Percentiles rank a stretch among this genome's conserved stretches.
These are phyloP conservation scores for Chlorella sorokiniana DNA, from an alignment of 139 green algal genomes.

Conservation along the genomic window DNA sequence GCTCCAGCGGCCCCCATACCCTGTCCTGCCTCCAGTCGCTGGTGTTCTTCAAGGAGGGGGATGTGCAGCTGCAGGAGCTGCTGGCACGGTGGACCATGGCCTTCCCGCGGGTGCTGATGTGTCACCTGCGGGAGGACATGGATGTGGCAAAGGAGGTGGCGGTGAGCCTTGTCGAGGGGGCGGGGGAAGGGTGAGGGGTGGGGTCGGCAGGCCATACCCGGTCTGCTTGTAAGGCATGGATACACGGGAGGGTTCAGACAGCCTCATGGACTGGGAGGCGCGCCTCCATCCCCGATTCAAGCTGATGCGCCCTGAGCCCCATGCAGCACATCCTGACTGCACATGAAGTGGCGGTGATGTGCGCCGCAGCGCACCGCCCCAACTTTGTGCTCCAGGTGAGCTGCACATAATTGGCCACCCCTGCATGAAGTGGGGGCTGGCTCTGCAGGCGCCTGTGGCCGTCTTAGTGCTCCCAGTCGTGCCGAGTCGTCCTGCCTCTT, in stretches of 20 bases:
- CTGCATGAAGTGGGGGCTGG: too few relatives aligned
- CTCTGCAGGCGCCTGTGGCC: too few relatives aligned
- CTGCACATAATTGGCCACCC: too few relatives aligned
- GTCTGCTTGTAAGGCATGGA: neutral
- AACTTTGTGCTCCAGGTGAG: conserved; percentile 44
- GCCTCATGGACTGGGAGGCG: neutral
- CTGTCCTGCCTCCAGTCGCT: neutral
- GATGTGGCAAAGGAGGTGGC: conserved; percentile 9
- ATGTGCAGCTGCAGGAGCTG: conserved; percentile 38
- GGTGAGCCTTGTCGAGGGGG: conserved; percentile 6
- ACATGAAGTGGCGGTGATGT: conserved; percentile 33
- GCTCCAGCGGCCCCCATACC: neutral
- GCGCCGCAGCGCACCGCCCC: conserved; percentile 38
- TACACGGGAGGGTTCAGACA: neutral
- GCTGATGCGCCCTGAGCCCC: too few relatives aligned
- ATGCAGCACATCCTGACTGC: conserved; percentile 42
- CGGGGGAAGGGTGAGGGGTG: neutral
- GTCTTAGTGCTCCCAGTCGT: too few relatives aligned
- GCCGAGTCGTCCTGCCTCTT: too few relatives aligned
- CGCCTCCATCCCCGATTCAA: too few relatives aligned
- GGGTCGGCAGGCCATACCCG: neutral
- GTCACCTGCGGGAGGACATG: conserved; percentile 17
- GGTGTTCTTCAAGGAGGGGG: conserved; percentile 15
- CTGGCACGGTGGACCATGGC: conserved; percentile 50
- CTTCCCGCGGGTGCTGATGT: conserved; percentile 37